Conservation (phyloP, 495 filamentous ascomycete species). For the Rhizodiscina lignyota region DNA sequence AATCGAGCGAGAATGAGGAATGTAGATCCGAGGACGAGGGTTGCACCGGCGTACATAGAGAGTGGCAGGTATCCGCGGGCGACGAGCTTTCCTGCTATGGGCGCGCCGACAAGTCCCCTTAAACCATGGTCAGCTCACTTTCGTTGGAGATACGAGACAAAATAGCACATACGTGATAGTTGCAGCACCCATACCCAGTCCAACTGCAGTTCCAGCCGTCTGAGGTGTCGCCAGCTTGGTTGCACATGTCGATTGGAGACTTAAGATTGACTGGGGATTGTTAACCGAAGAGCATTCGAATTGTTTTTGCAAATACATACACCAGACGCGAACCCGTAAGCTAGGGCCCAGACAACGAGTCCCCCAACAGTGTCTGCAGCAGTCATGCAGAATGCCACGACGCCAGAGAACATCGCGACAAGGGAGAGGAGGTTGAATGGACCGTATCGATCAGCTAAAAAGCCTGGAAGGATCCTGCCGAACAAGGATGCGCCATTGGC, state of each 20-base stretch:
- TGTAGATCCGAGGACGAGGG: conserved; percentile 1
- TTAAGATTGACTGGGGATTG: conserved; percentile 9
- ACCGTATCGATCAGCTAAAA: conserved; percentile 37
- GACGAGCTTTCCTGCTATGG: conserved; percentile 7
- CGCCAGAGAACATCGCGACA: conserved; percentile 15
- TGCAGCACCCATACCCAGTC: conserved; percentile 1
- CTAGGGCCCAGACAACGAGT: conserved; percentile 23
- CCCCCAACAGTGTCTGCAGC: conserved; percentile 18
- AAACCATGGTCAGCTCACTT: background rate
- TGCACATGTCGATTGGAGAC: conserved; percentile 7
- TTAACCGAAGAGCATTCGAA: background rate
- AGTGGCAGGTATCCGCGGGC: conserved; percentile 6
- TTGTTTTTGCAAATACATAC: conserved; percentile 1
- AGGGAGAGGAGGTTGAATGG: conserved; percentile 29
- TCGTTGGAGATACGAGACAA: background rate
- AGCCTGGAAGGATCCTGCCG: conserved; percentile 38
- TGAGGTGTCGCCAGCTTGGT: conserved; percentile 1
- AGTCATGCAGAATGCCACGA: conserved; percentile 29
- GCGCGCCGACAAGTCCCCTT: conserved; percentile 5
- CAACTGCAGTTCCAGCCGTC: conserved; percentile 4
- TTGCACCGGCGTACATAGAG: conserved; percentile 1
- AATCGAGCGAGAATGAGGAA: conserved; percentile 5
- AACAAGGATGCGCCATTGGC: conserved; percentile 28
- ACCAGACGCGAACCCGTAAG: conserved; percentile 25
- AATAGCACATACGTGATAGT: conserved; percentile 1